Conservation (phyloP, 2,329 filamentous ascomycete species). For the Ascosphaera apis region DNA sequence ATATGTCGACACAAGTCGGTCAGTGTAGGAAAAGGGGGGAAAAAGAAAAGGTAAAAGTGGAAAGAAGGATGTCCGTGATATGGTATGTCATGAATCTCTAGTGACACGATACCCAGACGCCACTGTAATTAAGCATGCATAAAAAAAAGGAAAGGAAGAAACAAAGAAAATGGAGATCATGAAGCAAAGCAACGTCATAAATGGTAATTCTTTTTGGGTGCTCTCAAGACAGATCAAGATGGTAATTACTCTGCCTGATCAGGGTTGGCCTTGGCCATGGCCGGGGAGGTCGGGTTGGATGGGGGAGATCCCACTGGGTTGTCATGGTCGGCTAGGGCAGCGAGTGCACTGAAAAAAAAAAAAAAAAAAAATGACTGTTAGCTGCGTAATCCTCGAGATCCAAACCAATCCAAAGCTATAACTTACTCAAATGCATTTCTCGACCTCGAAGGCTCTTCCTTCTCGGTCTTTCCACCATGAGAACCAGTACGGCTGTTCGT, state of each 20-base stretch:
- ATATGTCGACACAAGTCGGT: background rate
- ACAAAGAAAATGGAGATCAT: background rate
- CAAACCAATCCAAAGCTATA: slow-evolving; percentile 5
- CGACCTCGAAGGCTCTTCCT: slow-evolving; percentile 42
- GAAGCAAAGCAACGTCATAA: background rate
- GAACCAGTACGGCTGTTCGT: slow-evolving; percentile 77
- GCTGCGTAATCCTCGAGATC: slow-evolving; percentile 6
- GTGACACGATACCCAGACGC: background rate
- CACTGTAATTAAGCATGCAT: background rate
- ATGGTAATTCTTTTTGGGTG: slow-evolving; percentile 3
- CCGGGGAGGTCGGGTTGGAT: slow-evolving; percentile 24
- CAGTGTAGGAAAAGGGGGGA: background rate
- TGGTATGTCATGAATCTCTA: background rate
- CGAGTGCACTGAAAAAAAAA: slow-evolving; percentile 19
- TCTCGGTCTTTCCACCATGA: slow-evolving; percentile 38
- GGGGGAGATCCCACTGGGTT: slow-evolving; percentile 26
- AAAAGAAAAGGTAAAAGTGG: background rate
- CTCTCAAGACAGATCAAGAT: slow-evolving; percentile 2
- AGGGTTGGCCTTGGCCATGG: slow-evolving; percentile 23
- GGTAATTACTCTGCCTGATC: slow-evolving; percentile 1
- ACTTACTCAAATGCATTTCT: slow-evolving; percentile 86
- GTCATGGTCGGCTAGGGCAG: slow-evolving; percentile 22
- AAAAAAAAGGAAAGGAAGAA: slow-evolving; percentile 2
- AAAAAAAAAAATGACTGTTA: slow-evolving; percentile 4
- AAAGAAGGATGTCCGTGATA: background rate